phyloP scores from a whole-genome alignment of 108 stramenopile genomes.

The Bacterosira constricta region DNA sequence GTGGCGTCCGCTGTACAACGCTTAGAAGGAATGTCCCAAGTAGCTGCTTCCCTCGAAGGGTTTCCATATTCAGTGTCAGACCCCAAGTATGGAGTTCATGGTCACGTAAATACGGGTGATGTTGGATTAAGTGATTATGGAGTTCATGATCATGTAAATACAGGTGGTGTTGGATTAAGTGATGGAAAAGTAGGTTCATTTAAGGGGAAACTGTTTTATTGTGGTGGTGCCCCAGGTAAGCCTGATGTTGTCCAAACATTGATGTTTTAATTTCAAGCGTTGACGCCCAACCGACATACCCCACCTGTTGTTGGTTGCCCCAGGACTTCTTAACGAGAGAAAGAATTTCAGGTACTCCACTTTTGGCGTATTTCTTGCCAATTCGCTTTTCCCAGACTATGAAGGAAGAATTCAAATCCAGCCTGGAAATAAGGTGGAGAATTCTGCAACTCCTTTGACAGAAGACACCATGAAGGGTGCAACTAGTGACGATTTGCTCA shows the following conservation, averaged over 20 bases:
- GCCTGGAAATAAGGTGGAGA: slow-evolving; percentile 2
- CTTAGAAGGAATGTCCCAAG: slow-evolving; percentile 34
- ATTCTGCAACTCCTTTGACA: slow-evolving; percentile 24
- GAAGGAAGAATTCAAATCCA: slow-evolving; percentile 2
- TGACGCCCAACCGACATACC: too few relatives aligned
- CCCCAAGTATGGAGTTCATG: slow-evolving; percentile 39
- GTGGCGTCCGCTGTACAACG: slow-evolving; percentile 15
- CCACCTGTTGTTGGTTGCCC: too few relatives aligned
- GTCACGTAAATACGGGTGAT: neutral
- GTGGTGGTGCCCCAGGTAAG: slow-evolving; percentile 35
- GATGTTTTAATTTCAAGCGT: too few relatives aligned
- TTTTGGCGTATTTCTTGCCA: slow-evolving; percentile 30
- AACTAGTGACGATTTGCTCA: slow-evolving; percentile 29
- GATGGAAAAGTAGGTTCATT: neutral
- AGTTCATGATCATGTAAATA: neutral
- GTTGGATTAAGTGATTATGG: neutral
- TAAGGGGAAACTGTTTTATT: slow-evolving; percentile 25
- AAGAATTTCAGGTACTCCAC: slow-evolving; percentile 27
- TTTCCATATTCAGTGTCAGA: slow-evolving; percentile 23
- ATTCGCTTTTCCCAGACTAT: slow-evolving; percentile 33
- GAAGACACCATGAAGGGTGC: slow-evolving; percentile 17
- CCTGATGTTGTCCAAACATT: too few relatives aligned
- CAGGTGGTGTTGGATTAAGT: neutral
- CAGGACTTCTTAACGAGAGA: slow-evolving; percentile 4
- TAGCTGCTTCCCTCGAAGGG: slow-evolving; percentile 7